Evolutionary conservation across 2,329 filamentous ascomycete species (phyloP), one percentile per base, ranked within the genome.

Genomic region (Claviceps paspali): DNA sequence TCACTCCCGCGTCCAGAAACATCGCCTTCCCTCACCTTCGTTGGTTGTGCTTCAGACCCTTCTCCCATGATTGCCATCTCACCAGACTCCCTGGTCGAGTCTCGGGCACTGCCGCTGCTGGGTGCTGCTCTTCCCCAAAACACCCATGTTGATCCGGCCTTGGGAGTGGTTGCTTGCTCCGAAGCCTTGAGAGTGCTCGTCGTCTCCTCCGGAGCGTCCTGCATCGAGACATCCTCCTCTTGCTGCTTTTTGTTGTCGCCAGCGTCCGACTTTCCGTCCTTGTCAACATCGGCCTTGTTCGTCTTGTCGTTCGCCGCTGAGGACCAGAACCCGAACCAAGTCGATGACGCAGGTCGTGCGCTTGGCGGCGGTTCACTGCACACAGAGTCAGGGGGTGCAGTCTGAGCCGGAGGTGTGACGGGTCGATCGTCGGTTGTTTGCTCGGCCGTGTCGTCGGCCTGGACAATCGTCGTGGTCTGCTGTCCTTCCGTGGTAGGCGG

Each of bases 81-180:
- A 18, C 63, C 74, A 45, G 54, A 50, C 48, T 65, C 70, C 26
- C 50, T 60, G 2, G 43, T 39, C 8, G 38, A 14, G 2, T 50
- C 24, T 9, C 50, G 38, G 34, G 59, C 60, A 1, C 48, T 52
- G 3, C 48, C 48, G 8, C 54, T 46, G 29, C 57, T 61, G 6
- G 60, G 52, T 2, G 64, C 56, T 45, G 79, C 75, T 32, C 68
- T 72, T 11, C 78, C 84, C 82, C 82, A 88, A 46, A 88, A 87
- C 0, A 79, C 82, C 82, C 82, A 88, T 0, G 78, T 82, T 1
- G 81, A 80, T 10, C 71, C 72, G 14, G 65, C 62, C 12, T 67
- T 61, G 5, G 65, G 65, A n/a, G 56, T 49, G 2, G 58, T 48
- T 7, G 51, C 49, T 38, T 57, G 43, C 47, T 52, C 38, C 53